Evolutionary conservation across 192 early-diverging fungal species (phyloP), one percentile per base, ranked within the genome.

Genomic region (Diversispora eburnea): DNA sequence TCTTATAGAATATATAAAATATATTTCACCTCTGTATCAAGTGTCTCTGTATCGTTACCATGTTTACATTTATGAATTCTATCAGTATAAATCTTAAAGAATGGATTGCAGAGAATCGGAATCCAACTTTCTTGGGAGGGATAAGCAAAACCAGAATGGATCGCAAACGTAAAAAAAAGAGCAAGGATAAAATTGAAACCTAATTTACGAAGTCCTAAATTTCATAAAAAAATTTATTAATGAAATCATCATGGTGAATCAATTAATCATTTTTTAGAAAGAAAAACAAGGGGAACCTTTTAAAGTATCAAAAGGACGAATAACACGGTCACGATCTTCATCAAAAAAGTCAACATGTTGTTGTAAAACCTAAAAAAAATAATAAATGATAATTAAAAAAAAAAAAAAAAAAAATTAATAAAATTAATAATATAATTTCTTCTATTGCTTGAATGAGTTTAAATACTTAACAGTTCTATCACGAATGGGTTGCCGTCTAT

Each of bases 261-360:
- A 47, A 33, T 58, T 13, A 8, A 22, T 57, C 12, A 15, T 0
- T 9, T 22, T 13, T 3, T 8, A 6, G 17, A 10, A 3, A 71
- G 33, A 51, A 41, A 1, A 19, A 13, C 0, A 20, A 3, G 10
- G 9, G 17, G 1, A 45, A 74, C 72, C 72, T 52, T 33, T 41
- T 62, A 72, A 73, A 6, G 80, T 79, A 67, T 81, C 79, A 22
- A 74, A 72, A 42, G 77, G 76, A 48, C 71, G 74, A 49, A 86
- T 84, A 20, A 86, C 58, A 9, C 84, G 84, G 66, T 82, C 79
- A 12, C 72, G 58, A 47, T 76, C 70, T 12, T 67, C 17, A 67
- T 86, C 84, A 51, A 83, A 87, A 77, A 84, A 87, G 39, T 76
- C 75, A 41, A 84, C 76, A 54, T 87, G 86, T 79, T 85, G 81